Conservation (phyloP, 2,329 filamentous ascomycete genomes). For the Pseudocercospora cruenta region DNA sequence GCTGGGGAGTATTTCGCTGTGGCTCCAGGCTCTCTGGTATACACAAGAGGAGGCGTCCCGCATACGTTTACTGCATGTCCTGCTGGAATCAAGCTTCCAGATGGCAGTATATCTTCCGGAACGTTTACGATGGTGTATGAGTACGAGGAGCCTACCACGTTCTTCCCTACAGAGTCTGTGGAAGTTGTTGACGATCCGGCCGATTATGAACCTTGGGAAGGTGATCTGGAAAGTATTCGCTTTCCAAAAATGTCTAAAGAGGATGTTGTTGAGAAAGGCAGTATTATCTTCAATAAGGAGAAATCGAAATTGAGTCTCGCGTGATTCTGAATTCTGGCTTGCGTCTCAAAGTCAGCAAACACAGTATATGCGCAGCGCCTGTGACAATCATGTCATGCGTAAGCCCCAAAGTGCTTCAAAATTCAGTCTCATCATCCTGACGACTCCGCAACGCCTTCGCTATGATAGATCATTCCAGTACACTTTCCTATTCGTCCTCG, state of each 20-base stretch:
- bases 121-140: constrained; percentile 33
- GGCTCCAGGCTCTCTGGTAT: constrained; percentile 28
- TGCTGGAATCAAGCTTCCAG: constrained; percentile 26
- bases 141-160: constrained; percentile 30
- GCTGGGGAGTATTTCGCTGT: constrained; percentile 26
- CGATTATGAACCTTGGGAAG: constrained; percentile 26
- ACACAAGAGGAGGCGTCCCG: constrained; percentile 28
- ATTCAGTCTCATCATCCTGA: neutral
- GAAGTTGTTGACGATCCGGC: constrained; percentile 16
- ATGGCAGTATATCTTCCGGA: constrained; percentile 27
- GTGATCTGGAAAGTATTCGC: constrained; percentile 26
- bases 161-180: constrained; percentile 28
- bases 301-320: constrained; percentile 16
- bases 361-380: neutral
- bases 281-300: constrained; percentile 22
- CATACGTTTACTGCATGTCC: constrained; percentile 33
- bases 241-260: constrained; percentile 25
- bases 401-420: neutral
- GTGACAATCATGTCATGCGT: neutral
- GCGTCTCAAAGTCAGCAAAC: neutral
- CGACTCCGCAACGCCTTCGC: constrained; percentile 22
- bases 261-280: constrained; percentile 24
- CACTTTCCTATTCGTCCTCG: constrained; percentile 27
- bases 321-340: constrained; percentile 5
- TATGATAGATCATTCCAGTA: constrained; percentile 6